phyloP scores from a whole-genome alignment of 305 asterid species.

The Fraxinus latifolia region DNA sequence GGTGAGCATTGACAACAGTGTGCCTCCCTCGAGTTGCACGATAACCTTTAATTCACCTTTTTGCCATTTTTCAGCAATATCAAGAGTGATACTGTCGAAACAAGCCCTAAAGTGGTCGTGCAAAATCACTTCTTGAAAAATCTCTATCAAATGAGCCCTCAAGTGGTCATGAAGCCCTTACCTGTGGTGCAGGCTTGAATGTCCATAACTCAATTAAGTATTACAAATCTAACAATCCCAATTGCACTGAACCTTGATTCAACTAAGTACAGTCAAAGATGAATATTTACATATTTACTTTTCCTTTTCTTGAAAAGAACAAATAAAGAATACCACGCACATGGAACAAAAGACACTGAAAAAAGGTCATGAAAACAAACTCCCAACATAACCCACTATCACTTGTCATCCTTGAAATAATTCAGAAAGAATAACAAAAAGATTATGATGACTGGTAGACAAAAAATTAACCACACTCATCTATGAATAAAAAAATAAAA shows the following conservation, averaged over 20 bases:
- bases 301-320: constrained; percentile 21
- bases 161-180: neutral
- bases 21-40: neutral
- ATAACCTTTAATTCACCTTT: neutral
- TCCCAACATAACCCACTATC: constrained; percentile 33
- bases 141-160: too few relatives aligned
- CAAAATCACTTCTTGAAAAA: too few relatives aligned
- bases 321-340: constrained; percentile 24
- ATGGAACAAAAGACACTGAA: constrained; percentile 17
- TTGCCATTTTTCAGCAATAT: neutral
- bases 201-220: neutral
- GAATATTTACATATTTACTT: constrained; percentile 25
- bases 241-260: neutral
- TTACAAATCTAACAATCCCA: neutral
- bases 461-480: constrained; percentile 34
- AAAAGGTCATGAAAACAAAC: constrained; percentile 30
- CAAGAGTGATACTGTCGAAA: neutral
- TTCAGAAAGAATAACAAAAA: constrained; percentile 18
- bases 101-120: neutral
- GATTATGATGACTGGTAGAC: constrained; percentile 32
- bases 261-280: constrained; percentile 26
- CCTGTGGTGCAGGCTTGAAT: neutral
- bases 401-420: constrained; percentile 32
- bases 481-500: constrained; percentile 10
- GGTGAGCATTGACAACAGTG: neutral